Evolutionary conservation across 1,139 yeast genomes (phyloP).

Genomic region (Saccharomyces hybrid): DNA sequence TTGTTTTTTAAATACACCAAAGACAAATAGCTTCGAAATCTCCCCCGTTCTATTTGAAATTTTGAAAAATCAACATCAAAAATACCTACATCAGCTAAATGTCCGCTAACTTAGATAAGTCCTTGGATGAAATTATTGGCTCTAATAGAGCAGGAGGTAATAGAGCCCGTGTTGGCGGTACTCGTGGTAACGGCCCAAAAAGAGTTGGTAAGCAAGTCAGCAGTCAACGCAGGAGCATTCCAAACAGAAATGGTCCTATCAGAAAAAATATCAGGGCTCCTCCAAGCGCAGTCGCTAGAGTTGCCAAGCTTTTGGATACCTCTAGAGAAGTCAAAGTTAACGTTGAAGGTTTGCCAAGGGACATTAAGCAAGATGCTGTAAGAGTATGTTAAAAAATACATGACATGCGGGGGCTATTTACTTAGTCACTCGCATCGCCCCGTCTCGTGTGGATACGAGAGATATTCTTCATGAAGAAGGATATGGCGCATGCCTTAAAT

Average conservation of each 20-base stretch:
- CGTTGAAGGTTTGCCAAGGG: constrained; percentile 72
- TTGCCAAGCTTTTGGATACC: constrained; percentile 41
- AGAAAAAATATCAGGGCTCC: constrained; percentile 25
- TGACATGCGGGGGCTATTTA: not conserved
- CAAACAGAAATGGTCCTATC: constrained; percentile 15
- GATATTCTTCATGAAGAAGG: not conserved
- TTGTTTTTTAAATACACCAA: not conserved
- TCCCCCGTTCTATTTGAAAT: not conserved
- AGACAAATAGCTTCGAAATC: not conserved
- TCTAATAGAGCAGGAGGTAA: constrained; percentile 40
- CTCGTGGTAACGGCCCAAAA: constrained; percentile 33
- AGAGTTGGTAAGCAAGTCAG: constrained; percentile 27
- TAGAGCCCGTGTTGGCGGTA: constrained; percentile 35
- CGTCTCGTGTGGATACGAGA: constrained; percentile 11
- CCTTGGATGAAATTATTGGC: constrained; percentile 91
- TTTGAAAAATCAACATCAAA: not conserved
- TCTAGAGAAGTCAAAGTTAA: constrained; percentile 65
- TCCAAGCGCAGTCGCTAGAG: constrained; percentile 37
- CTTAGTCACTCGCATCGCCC: constrained; percentile 4
- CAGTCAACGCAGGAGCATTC: constrained; percentile 19
- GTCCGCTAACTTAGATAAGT: constrained; percentile 78
- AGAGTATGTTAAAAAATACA: constrained; percentile 66
- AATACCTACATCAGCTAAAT: constrained; percentile 28
- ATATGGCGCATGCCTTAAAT: not conserved
- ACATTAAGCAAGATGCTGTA: constrained; percentile 67